phyloP scores from a whole-genome alignment of 495 filamentous ascomycete species.

The Neurospora discreta region DNA sequence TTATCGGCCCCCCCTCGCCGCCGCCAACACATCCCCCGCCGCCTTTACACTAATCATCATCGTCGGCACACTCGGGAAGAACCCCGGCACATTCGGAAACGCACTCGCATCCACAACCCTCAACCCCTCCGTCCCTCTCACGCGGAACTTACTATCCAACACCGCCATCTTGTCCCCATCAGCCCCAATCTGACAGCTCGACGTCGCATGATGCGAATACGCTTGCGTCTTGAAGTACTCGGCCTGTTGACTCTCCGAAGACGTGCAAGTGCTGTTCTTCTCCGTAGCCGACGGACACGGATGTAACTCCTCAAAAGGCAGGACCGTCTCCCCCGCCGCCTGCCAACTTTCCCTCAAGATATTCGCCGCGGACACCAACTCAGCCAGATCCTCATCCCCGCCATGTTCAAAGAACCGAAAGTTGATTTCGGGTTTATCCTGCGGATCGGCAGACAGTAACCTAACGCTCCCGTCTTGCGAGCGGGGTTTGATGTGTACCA shows the following conservation, averaged over 20 bases:
- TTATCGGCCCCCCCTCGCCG: conserved; percentile 22
- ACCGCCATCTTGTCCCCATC: conserved; percentile 39
- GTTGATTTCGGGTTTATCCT: conserved; percentile 43
- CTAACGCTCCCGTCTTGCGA: conserved; percentile 41
- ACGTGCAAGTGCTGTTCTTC: neutral
- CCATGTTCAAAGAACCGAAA: conserved; percentile 43
- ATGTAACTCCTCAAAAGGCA: conserved; percentile 31
- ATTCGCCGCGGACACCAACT: conserved; percentile 39
- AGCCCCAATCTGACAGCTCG: conserved; percentile 37
- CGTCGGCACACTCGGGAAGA: conserved; percentile 48
- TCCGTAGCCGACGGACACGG: conserved; percentile 22
- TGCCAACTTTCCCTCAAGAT: conserved; percentile 34
- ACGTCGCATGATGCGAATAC: conserved; percentile 42
- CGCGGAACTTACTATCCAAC: conserved; percentile 40
- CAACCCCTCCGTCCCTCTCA: conserved; percentile 35
- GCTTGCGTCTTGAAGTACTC: conserved; percentile 36
- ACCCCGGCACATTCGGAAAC: conserved; percentile 44
- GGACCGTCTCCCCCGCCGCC: conserved; percentile 19
- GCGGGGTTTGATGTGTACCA: conserved; percentile 38
- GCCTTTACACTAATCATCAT: conserved; percentile 58
- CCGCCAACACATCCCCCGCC: conserved; percentile 45
- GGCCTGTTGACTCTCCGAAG: conserved; percentile 28
- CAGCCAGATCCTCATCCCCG: conserved; percentile 31
- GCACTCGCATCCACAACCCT: conserved; percentile 45
- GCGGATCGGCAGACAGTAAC: conserved; percentile 39